phyloP scores from a whole-genome alignment of 495 filamentous ascomycete species.

The Hyaloscypha bicolor region DNA sequence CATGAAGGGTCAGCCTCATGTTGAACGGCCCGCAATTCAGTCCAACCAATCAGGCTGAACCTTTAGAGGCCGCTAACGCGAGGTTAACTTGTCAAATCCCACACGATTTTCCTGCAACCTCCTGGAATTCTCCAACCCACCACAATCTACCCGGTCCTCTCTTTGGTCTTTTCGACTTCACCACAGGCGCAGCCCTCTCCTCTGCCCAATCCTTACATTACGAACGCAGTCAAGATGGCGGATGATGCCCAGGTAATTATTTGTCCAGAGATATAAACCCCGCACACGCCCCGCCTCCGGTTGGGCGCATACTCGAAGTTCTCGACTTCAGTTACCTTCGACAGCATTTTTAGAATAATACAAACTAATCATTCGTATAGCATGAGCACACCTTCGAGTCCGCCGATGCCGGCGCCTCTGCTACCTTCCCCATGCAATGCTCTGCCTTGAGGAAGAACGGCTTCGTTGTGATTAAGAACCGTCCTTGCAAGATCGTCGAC shows the following conservation, averaged over 20 bases:
- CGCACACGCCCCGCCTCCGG: slow-evolving; percentile 34
- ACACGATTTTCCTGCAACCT: slow-evolving; percentile 22
- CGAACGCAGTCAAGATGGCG: slow-evolving; percentile 53
- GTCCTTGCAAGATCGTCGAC: slow-evolving; percentile 99
- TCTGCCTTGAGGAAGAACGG: slow-evolving; percentile 99
- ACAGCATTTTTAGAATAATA: slow-evolving; percentile 17
- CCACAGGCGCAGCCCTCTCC: slow-evolving; percentile 31
- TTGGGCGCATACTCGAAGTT: slow-evolving; percentile 28
- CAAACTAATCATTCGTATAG: slow-evolving; percentile 43
- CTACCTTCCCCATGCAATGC: slow-evolving; percentile 97
- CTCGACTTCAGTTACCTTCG: slow-evolving; percentile 15
- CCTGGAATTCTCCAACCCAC: slow-evolving; percentile 11
- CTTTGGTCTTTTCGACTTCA: slow-evolving; percentile 22
- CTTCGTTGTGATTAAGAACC: slow-evolving; percentile 94
- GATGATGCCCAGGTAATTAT: slow-evolving; percentile 62
- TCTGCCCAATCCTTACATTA: slow-evolving; percentile 33
- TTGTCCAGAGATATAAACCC: slow-evolving; percentile 23
- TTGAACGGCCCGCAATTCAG: neutral
- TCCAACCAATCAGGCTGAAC: neutral
- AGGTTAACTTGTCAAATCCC: neutral
- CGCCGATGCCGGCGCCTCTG: slow-evolving; percentile 90
- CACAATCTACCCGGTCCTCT: slow-evolving; percentile 7
- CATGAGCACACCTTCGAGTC: slow-evolving; percentile 91
- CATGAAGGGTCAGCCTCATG: neutral
- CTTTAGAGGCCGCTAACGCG: neutral